These are phyloP conservation scores for Cercospora sp. DNA, from an alignment of 2,329 filamentous ascomycete genomes.

Conservation along the genomic window DNA sequence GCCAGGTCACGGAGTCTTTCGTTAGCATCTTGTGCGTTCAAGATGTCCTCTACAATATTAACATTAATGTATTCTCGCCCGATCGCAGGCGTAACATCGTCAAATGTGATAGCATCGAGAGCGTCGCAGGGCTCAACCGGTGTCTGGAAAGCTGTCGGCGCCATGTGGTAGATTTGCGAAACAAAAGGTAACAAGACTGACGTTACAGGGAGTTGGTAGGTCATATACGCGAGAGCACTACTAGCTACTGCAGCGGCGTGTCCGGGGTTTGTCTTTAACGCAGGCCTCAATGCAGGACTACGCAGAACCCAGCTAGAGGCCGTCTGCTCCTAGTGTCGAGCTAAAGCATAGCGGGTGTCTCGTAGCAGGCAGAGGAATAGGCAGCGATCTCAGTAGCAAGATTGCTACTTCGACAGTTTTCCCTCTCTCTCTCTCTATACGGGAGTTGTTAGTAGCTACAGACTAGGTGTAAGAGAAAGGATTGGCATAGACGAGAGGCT, in stretches of 20 bases:
- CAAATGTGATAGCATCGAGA: constrained; percentile 46
- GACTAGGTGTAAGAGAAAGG: too few relatives aligned
- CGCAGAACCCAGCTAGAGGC: background rate
- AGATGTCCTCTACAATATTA: constrained; percentile 38
- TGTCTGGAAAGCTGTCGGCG: background rate
- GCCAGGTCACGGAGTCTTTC: constrained; percentile 43
- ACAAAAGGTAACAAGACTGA: background rate
- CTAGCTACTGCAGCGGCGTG: background rate
- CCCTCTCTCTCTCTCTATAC: too few relatives aligned
- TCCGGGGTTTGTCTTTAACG: background rate
- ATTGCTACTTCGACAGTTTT: too few relatives aligned
- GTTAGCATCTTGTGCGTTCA: constrained; percentile 41
- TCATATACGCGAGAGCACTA: background rate
- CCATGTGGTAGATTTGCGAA: background rate
- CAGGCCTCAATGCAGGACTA: background rate
- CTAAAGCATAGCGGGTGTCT: background rate
- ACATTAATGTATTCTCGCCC: constrained; percentile 49
- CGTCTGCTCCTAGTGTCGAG: background rate
- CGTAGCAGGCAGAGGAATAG: background rate
- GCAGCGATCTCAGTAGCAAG: background rate
- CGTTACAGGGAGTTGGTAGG: background rate
- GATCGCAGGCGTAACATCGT: constrained; percentile 55
- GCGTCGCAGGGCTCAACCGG: constrained; percentile 44
- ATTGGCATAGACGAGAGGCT: too few relatives aligned
- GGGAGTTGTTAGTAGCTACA: too few relatives aligned